phyloP scores from a whole-genome alignment of 2,329 filamentous ascomycete species.

The Claviceps humidiphila region DNA sequence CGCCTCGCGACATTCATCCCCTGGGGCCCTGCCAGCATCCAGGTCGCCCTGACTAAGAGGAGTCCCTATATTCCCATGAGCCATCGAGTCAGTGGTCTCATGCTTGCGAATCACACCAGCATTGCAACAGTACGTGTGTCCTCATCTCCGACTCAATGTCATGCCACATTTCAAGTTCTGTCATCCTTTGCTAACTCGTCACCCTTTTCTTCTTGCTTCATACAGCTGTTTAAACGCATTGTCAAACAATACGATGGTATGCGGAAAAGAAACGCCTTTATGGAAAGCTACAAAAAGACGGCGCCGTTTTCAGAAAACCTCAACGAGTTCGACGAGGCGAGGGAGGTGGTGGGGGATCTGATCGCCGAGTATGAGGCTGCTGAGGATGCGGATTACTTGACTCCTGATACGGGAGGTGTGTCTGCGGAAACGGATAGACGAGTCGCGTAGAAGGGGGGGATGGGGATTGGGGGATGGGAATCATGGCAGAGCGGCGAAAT shows the following conservation, averaged over 20 bases:
- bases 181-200: background rate
- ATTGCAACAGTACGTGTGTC: slow-evolving; percentile 60
- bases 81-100: slow-evolving; percentile 87
- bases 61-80: slow-evolving; percentile 92
- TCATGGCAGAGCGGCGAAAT: background rate
- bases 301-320: slow-evolving; percentile 85
- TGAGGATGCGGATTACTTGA: slow-evolving; percentile 80
- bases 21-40: slow-evolving; percentile 95
- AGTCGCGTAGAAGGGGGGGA: slow-evolving; percentile 15
- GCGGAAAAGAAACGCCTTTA: slow-evolving; percentile 90
- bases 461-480: background rate
- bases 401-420: slow-evolving; percentile 47
- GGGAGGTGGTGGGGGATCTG: slow-evolving; percentile 79
- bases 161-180: background rate
- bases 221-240: slow-evolving; percentile 78
- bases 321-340: slow-evolving; percentile 87
- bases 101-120: slow-evolving; percentile 96
- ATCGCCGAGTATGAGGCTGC: slow-evolving; percentile 94
- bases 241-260: slow-evolving; percentile 85
- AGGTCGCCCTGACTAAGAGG: slow-evolving; percentile 91
- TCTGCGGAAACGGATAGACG: slow-evolving; percentile 41
- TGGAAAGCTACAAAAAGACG: slow-evolving; percentile 93
- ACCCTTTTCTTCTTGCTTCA: background rate
- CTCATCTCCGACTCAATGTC: background rate
- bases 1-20: slow-evolving; percentile 93